phyloP scores from a whole-genome alignment of 495 filamentous ascomycete species.

The Xylaria grammica region DNA sequence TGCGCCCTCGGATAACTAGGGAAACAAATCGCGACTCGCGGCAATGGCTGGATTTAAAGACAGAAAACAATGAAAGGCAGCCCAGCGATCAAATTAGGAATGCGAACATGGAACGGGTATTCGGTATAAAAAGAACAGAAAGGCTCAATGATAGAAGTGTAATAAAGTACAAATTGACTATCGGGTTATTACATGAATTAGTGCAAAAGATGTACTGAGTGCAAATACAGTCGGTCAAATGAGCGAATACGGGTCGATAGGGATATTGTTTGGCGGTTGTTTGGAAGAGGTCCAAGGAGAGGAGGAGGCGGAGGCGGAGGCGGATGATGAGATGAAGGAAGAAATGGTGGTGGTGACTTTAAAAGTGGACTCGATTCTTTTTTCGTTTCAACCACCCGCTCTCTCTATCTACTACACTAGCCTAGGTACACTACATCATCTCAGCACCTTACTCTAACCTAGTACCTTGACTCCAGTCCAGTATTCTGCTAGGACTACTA shows the following conservation, averaged over 20 bases:
- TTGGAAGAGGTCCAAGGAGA: background rate
- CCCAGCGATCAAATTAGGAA: background rate
- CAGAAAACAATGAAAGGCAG: background rate
- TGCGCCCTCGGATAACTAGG: background rate
- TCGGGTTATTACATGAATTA: conserved; percentile 4
- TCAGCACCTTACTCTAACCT: too few species aligned
- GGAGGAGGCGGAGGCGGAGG: background rate
- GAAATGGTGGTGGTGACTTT: background rate
- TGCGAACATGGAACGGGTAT: background rate
- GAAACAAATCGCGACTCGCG: background rate
- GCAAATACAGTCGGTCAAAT: background rate
- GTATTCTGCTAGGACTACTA: too few species aligned
- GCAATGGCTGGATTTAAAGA: background rate
- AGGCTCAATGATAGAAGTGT: background rate
- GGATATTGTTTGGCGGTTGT: background rate
- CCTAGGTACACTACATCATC: too few species aligned
- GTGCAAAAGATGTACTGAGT: background rate
- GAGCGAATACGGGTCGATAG: background rate
- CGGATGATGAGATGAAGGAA: background rate
- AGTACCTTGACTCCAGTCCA: too few species aligned
- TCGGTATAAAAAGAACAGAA: background rate
- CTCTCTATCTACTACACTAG: background rate
- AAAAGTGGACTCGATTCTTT: background rate
- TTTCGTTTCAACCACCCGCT: background rate
- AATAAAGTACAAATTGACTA: conserved; percentile 1